Percentiles rank a stretch among this genome's conserved stretches.
Evolutionary conservation across 148 eudicot species (phyloP).

Genomic region (Beta vulgaris): DNA sequence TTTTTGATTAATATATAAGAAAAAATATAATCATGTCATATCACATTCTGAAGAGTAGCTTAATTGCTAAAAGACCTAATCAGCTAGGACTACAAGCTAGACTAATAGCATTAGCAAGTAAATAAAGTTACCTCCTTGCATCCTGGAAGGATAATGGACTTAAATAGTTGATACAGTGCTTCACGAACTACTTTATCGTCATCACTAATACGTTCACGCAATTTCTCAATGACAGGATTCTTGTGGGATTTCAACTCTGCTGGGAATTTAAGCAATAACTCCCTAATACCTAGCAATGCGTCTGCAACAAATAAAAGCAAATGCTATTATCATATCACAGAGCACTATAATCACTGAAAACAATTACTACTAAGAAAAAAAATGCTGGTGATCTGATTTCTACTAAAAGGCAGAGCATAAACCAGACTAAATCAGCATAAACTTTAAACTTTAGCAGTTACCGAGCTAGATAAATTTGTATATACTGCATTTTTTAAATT

Average conservation of each 20-base stretch:
- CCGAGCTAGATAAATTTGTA: not conserved
- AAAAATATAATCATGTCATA: too few relatives aligned
- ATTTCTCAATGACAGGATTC: conserved; percentile 76
- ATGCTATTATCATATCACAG: not conserved
- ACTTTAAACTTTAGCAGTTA: too few relatives aligned
- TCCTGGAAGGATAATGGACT: conserved; percentile 70
- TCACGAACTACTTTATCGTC: conserved; percentile 88
- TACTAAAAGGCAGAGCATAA: not conserved
- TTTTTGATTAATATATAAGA: too few relatives aligned
- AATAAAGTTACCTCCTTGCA: conserved; percentile 60
- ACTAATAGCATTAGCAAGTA: not conserved
- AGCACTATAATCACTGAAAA: not conserved
- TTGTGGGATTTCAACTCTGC: conserved; percentile 74
- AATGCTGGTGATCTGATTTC: not conserved
- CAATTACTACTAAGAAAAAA: not conserved
- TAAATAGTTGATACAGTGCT: conserved; percentile 75
- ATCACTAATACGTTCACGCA: conserved; percentile 93
- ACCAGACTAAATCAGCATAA: not conserved
- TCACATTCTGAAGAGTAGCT: not conserved
- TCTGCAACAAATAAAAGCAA: conserved; percentile 39
- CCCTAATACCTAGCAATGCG: conserved; percentile 78
- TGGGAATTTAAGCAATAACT: conserved; percentile 64
- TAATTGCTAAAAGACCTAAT: not conserved
- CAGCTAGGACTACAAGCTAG: not conserved
- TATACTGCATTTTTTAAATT: not conserved